These are phyloP conservation scores for Platanthera guangdongensis DNA, from an alignment of 106 monocot species.

Conservation along the genomic window DNA sequence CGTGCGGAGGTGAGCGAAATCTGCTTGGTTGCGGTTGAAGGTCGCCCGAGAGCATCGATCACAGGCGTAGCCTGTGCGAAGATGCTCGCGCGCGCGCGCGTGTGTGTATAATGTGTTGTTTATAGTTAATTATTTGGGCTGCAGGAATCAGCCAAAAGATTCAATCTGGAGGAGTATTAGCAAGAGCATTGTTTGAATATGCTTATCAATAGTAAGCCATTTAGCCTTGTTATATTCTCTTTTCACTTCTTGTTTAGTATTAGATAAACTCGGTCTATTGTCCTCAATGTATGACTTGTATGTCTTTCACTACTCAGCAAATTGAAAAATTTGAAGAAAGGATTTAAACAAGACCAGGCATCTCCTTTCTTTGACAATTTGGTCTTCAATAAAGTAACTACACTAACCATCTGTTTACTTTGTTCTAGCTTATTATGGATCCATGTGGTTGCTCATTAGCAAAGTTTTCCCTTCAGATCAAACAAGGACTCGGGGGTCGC, in stretches of 20 bases:
- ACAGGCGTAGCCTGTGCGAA: too few species aligned
- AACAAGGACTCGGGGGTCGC: conserved; percentile 79
- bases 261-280: not conserved
- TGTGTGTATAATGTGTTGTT: too few species aligned
- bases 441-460: not conserved
- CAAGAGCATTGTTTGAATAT: conserved; percentile 51
- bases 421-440: not conserved
- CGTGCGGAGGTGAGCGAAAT: too few species aligned
- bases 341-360: conserved; percentile 72
- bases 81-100: too few species aligned
- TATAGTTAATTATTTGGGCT: not conserved
- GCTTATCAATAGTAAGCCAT: conserved; percentile 72
- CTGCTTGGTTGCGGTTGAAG: too few species aligned
- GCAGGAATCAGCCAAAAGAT: conserved; percentile 80
- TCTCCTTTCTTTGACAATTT: conserved; percentile 83
- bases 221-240: not conserved
- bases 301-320: conserved; percentile 40
- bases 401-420: not conserved
- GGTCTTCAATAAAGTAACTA: conserved; percentile 68
- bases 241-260: conserved; percentile 4
- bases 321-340: conserved; percentile 60
- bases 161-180: conserved; percentile 51
- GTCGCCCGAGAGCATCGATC: too few species aligned
- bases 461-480: conserved; percentile 34
- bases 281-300: not conserved